These are phyloP conservation scores for Claviceps digitariae DNA, from an alignment of 2,329 filamentous ascomycete species.

Conservation along the genomic window DNA sequence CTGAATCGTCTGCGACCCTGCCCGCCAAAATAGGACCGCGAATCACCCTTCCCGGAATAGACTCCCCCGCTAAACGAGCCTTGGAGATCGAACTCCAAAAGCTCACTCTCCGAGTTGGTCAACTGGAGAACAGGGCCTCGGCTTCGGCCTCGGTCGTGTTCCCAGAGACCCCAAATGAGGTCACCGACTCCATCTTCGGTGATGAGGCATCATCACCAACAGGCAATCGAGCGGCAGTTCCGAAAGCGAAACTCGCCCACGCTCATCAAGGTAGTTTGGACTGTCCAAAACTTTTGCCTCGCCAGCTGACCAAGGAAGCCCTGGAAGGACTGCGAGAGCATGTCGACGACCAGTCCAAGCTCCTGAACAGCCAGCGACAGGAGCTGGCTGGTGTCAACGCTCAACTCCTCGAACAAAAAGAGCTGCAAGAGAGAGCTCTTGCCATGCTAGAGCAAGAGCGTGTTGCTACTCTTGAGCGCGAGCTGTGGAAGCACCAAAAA, in stretches of 20 bases:
- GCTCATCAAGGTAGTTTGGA: conserved; percentile 27
- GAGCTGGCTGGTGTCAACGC: conserved; percentile 77
- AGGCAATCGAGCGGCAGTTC: conserved; percentile 25
- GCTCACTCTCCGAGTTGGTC: conserved; percentile 63
- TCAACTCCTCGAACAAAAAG: conserved; percentile 74
- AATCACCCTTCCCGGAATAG: conserved; percentile 63
- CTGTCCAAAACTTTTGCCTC: conserved; percentile 20
- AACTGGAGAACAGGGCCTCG: conserved; percentile 67
- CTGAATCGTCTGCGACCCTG: conserved; percentile 24
- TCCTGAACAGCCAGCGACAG: conserved; percentile 76
- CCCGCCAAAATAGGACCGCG: conserved; percentile 30
- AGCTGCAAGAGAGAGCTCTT: conserved; percentile 69
- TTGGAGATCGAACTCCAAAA: conserved; percentile 76
- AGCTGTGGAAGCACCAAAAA: conserved; percentile 93
- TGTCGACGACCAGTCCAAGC: conserved; percentile 84
- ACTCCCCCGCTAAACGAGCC: conserved; percentile 59
- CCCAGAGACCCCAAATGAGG: conserved; percentile 74
- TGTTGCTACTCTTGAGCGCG: conserved; percentile 78
- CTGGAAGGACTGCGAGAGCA: conserved; percentile 78
- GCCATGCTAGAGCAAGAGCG: conserved; percentile 75
- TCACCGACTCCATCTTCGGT: conserved; percentile 48
- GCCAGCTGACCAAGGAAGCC: conserved; percentile 63
- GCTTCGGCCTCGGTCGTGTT: conserved; percentile 44
- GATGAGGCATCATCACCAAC: conserved; percentile 32
- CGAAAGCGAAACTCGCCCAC: conserved; percentile 32